These are phyloP conservation scores for Solanum lycopersicoides DNA, from an alignment of 257 asterid species.

Conservation along the genomic window DNA sequence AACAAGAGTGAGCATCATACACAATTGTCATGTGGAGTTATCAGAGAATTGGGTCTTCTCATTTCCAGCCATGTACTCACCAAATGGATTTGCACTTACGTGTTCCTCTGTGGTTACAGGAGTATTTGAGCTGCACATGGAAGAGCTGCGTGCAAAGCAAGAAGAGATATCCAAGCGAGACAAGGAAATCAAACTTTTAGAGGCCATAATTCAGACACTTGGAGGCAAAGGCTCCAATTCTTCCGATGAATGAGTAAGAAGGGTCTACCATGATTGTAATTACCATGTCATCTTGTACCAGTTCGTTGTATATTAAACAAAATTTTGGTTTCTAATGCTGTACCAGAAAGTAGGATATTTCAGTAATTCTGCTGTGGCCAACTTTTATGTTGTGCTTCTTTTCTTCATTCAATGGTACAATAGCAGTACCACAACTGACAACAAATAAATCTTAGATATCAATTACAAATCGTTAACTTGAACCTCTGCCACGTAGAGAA, in stretches of 20 bases:
- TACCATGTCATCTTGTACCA: neutral
- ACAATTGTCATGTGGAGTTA: neutral
- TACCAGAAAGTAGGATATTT: neutral
- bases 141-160: conserved; percentile 84
- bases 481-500: neutral
- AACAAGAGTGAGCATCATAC: neutral
- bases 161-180: conserved; percentile 81
- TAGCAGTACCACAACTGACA: neutral
- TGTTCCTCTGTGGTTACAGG: conserved; percentile 33
- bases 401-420: neutral
- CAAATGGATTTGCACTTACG: neutral
- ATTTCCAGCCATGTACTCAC: neutral
- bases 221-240: conserved; percentile 60
- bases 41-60: neutral
- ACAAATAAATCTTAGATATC: neutral
- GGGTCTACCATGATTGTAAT: neutral
- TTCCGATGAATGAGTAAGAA: conserved; percentile 5
- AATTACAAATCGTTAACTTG: neutral
- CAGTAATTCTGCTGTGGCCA: neutral
- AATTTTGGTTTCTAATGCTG: neutral
- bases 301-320: neutral
- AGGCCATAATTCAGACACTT: conserved; percentile 91
- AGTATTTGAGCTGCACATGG: conserved; percentile 90
- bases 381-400: neutral
- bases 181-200: conserved; percentile 81